Evolutionary conservation across 2,329 filamentous ascomycete species (phyloP), one percentile per base, ranked within the genome.

Genomic region (Fusarium begoniae): DNA sequence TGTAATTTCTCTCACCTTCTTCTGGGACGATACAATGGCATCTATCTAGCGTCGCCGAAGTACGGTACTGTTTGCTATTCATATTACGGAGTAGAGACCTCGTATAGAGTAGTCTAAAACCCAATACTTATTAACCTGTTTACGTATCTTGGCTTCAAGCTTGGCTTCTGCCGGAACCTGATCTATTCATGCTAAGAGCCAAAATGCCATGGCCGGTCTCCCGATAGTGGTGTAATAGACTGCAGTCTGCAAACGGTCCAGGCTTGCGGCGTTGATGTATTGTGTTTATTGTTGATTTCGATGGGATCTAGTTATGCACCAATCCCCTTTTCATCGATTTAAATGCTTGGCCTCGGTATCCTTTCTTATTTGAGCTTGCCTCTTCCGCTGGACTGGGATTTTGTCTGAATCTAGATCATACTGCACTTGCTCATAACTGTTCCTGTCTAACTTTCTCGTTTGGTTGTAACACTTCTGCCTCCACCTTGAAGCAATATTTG

Each of bases 321-420:
- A 64, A 58, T 71, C 56, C 70, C 66, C 66, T 65, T 70, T 65
- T 44, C 38, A 45, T 70, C 40, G 18, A 37, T 58, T 58, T 37
- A 22, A 48, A 47, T 65, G 53, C 53, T 59, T 66, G 67, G 47
- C 53, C 41, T 70, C 60, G 67, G 67, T 60, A 70, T 59, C 47
- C 26, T 71, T 73, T 71, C 69, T 67, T 70, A 72, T 74, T 77
- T 75, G 75, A 77, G 59, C 63, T 69, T 67, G 65, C 37, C 54
- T 73, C 62, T 58, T 53, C 71, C 56, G 64, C 41, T 68, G 48
- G 59, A 57, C 35, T 70, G 72, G 44, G 30, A 24, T 32, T 48
- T 15, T 24, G 24, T 35, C 55, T 26, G 38, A 37, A 38, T 37
- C 56, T 51, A 48, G 26, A 64, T 73, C 63, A 55, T 53, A 57